These are phyloP conservation scores for Noccaea bulbosa DNA, from an alignment of 345 rosid genomes.

Conservation along the genomic window DNA sequence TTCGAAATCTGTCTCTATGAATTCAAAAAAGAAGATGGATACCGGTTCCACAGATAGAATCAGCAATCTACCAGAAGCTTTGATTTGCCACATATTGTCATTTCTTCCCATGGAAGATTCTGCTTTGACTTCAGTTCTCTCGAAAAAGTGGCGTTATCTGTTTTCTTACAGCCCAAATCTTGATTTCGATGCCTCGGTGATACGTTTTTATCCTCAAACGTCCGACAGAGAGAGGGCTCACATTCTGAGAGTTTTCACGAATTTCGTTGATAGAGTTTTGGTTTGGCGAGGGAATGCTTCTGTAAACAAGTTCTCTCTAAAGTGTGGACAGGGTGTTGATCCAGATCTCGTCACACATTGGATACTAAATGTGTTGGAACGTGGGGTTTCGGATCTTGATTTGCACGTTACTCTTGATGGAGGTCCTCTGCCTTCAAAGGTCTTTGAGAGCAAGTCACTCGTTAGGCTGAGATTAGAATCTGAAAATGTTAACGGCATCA, in stretches of 20 bases:
- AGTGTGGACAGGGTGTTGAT: conserved; percentile 5
- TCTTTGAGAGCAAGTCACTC: conserved; percentile 22
- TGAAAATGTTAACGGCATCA: not conserved
- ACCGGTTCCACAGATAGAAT: conserved; percentile 4
- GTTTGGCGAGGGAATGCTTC: not conserved
- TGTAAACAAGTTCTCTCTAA: conserved; percentile 13
- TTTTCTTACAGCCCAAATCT: conserved; percentile 20
- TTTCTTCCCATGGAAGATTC: conserved; percentile 26
- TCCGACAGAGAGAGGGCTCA: not conserved
- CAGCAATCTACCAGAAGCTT: conserved; percentile 27
- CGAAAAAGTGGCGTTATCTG: conserved; percentile 18
- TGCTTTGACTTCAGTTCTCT: conserved; percentile 31
- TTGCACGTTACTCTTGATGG: not conserved
- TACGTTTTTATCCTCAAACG: not conserved
- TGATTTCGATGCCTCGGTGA: not conserved
- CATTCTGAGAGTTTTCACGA: not conserved
- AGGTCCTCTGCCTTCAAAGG: not conserved
- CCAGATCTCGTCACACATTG: not conserved
- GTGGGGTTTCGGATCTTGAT: conserved; percentile 19
- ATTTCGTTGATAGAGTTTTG: conserved; percentile 21
- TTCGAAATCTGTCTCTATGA: not conserved
- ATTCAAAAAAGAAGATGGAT: not conserved
- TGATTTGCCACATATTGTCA: conserved; percentile 31
- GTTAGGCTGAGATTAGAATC: conserved; percentile 2
- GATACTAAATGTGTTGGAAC: conserved; percentile 17